These are phyloP conservation scores for Teratosphaeria epicoccoides DNA, from an alignment of 2,329 filamentous ascomycete genomes.

Conservation along the genomic window DNA sequence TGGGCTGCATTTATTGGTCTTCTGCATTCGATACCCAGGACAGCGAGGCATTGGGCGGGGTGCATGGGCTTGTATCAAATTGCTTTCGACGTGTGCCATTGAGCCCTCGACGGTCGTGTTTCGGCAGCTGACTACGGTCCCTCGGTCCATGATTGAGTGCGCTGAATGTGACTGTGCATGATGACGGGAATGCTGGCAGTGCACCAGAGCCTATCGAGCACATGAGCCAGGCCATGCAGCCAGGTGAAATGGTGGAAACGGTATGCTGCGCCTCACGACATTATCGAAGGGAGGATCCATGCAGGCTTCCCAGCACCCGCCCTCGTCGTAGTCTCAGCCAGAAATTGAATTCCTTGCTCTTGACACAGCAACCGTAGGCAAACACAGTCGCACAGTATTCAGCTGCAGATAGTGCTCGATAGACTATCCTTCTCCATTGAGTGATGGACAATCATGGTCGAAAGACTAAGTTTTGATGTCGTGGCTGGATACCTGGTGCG, in stretches of 20 bases:
- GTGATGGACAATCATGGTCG: too few relatives aligned
- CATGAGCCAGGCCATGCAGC: constrained; percentile 56
- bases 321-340: too few relatives aligned
- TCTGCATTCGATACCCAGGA: background rate
- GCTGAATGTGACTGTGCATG: constrained; percentile 82
- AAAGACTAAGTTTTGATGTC: too few relatives aligned
- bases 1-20: background rate
- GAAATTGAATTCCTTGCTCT: too few relatives aligned
- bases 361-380: too few relatives aligned
- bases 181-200: constrained; percentile 67
- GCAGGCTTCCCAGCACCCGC: too few relatives aligned
- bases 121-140: too few relatives aligned
- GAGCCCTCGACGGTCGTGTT: background rate
- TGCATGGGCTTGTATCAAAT: background rate
- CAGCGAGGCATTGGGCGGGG: background rate
- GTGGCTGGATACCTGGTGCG: background rate
- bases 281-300: too few relatives aligned
- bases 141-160: too few relatives aligned
- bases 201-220: constrained; percentile 55
- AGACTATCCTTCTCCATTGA: too few relatives aligned
- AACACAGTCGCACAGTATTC: too few relatives aligned
- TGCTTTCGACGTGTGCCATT: background rate
- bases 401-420: too few relatives aligned
- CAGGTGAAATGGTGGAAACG: constrained; percentile 58
- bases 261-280: constrained; percentile 55